These are phyloP conservation scores for Candida easanensis DNA, from an alignment of 805 yeast genomes.

Conservation along the genomic window DNA sequence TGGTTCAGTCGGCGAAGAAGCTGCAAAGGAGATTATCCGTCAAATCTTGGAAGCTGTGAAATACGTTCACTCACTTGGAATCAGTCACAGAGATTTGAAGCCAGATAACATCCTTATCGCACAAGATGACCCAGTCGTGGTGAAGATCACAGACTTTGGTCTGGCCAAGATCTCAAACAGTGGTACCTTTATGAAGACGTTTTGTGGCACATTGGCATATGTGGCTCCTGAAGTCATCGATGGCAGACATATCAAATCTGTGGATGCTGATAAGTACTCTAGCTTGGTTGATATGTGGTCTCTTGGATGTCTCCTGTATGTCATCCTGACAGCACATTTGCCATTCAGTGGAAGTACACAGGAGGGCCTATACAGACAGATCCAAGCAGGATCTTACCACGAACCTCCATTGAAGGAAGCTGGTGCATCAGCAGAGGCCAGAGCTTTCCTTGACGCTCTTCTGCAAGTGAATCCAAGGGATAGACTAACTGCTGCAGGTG, in stretches of 20 bases:
- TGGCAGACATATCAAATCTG: slow-evolving; percentile 33
- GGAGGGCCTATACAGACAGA: slow-evolving; percentile 75
- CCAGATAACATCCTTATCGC: slow-evolving; percentile 94
- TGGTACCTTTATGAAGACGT: slow-evolving; percentile 87
- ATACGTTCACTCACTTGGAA: slow-evolving; percentile 86
- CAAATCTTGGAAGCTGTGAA: slow-evolving; percentile 82
- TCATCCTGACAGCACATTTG: slow-evolving; percentile 84
- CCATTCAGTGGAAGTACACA: slow-evolving; percentile 96
- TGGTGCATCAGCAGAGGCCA: slow-evolving; percentile 63
- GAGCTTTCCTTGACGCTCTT: slow-evolving; percentile 66
- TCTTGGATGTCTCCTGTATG: slow-evolving; percentile 90
- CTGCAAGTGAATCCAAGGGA: slow-evolving; percentile 73
- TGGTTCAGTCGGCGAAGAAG: slow-evolving; percentile 89
- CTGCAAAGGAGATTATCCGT: slow-evolving; percentile 79
- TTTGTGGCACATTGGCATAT: slow-evolving; percentile 96
- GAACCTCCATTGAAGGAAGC: slow-evolving; percentile 68
- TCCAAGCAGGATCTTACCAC: slow-evolving; percentile 75
- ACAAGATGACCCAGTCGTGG: slow-evolving; percentile 83
- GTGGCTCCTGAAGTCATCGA: slow-evolving; percentile 90
- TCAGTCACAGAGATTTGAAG: slow-evolving; percentile 93
- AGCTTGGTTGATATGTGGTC: slow-evolving; percentile 97
- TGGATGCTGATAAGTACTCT: slow-evolving; percentile 52
- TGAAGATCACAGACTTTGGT: slow-evolving; percentile 97
- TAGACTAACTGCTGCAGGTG: slow-evolving; percentile 73
- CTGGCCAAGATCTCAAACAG: slow-evolving; percentile 86